These are phyloP conservation scores for Bacterosira constricta DNA, from an alignment of 108 stramenopile species.

Conservation along the genomic window DNA sequence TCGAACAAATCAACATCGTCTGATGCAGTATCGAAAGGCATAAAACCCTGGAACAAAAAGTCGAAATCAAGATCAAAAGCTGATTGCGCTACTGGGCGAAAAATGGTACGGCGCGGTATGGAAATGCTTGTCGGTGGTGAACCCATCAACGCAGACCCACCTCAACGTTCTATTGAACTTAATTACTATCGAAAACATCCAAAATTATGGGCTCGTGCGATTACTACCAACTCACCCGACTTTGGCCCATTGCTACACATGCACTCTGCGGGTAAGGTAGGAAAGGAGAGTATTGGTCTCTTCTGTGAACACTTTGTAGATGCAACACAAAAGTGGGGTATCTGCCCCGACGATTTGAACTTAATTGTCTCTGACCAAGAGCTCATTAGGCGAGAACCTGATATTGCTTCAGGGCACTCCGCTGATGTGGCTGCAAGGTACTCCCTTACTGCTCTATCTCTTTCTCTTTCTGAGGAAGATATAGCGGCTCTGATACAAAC, in stretches of 20 bases:
- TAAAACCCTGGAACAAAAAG: too few relatives aligned
- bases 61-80: too few relatives aligned
- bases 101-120: slow-evolving; percentile 86
- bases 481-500: slow-evolving; percentile 26
- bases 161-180: slow-evolving; percentile 68
- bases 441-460: too few relatives aligned
- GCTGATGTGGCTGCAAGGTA: slow-evolving; percentile 13
- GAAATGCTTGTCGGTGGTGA: slow-evolving; percentile 90
- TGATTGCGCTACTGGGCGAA: slow-evolving; percentile 56
- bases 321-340: slow-evolving; percentile 68
- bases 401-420: slow-evolving; percentile 18
- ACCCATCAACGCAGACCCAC: slow-evolving; percentile 89
- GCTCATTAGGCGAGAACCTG: slow-evolving; percentile 16
- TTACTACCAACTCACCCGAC: slow-evolving; percentile 66
- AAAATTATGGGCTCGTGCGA: slow-evolving; percentile 59
- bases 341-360: slow-evolving; percentile 78
- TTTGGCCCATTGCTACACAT: slow-evolving; percentile 77
- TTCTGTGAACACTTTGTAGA: slow-evolving; percentile 77
- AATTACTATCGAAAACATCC: slow-evolving; percentile 53
- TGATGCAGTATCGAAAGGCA: too few relatives aligned
- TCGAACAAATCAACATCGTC: too few relatives aligned
- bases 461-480: slow-evolving; percentile 19
- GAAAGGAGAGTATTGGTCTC: slow-evolving; percentile 49
- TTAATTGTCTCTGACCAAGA: slow-evolving; percentile 41
- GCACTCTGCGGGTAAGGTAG: slow-evolving; percentile 54